These are phyloP conservation scores for Solanum dulcamara DNA, from an alignment of 257 asterid species.

Conservation along the genomic window DNA sequence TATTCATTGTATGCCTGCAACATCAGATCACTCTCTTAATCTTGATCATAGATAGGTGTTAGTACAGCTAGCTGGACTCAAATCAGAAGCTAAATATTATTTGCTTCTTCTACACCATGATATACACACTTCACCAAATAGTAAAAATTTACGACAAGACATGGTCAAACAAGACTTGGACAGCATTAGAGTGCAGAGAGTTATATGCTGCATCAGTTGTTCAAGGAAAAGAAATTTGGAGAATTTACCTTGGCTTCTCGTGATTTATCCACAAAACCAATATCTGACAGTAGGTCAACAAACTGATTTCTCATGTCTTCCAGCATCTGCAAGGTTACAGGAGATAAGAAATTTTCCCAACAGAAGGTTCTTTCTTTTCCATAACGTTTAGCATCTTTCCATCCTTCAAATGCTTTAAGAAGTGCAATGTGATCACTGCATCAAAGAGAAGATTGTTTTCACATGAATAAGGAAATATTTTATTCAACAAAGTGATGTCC, in stretches of 20 bases:
- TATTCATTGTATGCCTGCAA: constrained; percentile 67
- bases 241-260: constrained; percentile 44
- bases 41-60: not conserved
- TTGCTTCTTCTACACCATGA: not conserved
- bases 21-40: not conserved
- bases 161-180: not conserved
- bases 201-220: not conserved
- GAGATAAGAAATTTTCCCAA: constrained; percentile 87
- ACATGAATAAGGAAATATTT: constrained; percentile 1
- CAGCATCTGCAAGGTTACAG: constrained; percentile 75
- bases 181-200: not conserved
- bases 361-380: constrained; percentile 61
- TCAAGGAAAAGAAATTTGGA: not conserved
- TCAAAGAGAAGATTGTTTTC: not conserved
- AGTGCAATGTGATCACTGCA: constrained; percentile 92
- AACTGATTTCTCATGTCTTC: constrained; percentile 87
- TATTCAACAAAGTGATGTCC: not conserved
- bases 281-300: constrained; percentile 68
- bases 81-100: not conserved
- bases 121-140: not conserved
- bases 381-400: constrained; percentile 68
- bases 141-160: not conserved
- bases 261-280: constrained; percentile 76
- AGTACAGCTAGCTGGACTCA: not conserved
- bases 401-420: constrained; percentile 89